Evolutionary conservation across 441 rosid genomes (phyloP), one percentile per base, ranked within the genome.

Genomic region (Hura crepitans): DNA sequence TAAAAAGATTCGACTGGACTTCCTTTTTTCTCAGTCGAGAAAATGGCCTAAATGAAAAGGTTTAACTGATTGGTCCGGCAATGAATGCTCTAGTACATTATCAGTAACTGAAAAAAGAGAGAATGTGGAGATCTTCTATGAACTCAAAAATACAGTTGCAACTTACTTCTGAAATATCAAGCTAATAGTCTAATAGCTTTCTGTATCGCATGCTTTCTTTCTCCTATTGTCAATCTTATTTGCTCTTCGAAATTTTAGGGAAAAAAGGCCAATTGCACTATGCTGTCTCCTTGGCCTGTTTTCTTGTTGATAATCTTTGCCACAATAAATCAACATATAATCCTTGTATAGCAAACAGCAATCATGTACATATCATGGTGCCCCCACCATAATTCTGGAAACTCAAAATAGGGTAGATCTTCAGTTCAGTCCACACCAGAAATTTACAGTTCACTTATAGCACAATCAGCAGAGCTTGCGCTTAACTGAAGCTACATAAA

Each of bases 381-480:
- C 31, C 28, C 58, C 47, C 64, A 55, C 45, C 64, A 66, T 42
- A 60, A 28, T 35, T 55, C 75, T 27, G 30, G 70, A 58, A 49
- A 50, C n/a, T n/a, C 27, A 14, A 58, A 53, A 45, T 37, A 70
- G 54, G 54, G 46, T 42, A 50, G 43, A 54, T 45, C 50, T 68
- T 49, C 49, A 27, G 74, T 58, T 57, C 68, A 61, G 69, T 53
- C 46, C 72, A 71, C 27, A 68, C 56, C 37, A 35, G 18, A 54
- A 12, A 13, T 45, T 15, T 46, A 46, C 59, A 30, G 30, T 62
- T 71, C 68, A 50, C 33, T 49, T 62, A 37, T 33, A 60, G 72
- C 70, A 42, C n/a, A 64, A 74, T 49, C 75, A 71, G 73, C 69
- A 62, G 27, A 73, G 74, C 80, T 74, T 69, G 69, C 22, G 69